Base-by-base conservation (phyloP, 805 yeast genomes). In the Kluyveromyces wickerhamii region DNA sequence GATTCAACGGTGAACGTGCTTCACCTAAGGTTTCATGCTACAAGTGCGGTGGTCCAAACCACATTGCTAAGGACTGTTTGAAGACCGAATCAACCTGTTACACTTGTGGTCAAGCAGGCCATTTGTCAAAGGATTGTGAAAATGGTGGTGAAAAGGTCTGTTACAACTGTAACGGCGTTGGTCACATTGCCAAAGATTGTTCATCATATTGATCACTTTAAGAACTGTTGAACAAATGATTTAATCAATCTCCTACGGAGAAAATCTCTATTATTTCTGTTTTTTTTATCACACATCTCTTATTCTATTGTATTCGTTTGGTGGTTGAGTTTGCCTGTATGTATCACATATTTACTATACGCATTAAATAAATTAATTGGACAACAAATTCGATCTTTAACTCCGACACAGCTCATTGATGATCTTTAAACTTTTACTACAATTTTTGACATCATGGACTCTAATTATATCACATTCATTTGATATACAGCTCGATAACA, bases 31-130 rank as follows among this genome's bases (percentile, higher is more conserved):
- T 54, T 35, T 73, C 84, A 39, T 84, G 95, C 65, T 82, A 80
- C 78, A 84, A 79, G 65, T 84, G 94, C 61, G 94, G 94, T 55
- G 92, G 89, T 45, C 87, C 92, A 57, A 84, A 84, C 76, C 95
- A 86, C 63, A 80, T 79, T 65, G 94, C 95, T 46, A 80, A 84
- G 67, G 94, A 85, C 62, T 85, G 95, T 65, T 80, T 77, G 60
- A 78, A 77, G 48, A 72, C 76, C 38, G 72, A 70, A 46, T 71
- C 77, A 57, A 84, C 84, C 65, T 87, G 96, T 66, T 88, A 85
- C 72, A 82, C 88, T 43, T 87, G 96, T 65, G 95, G 95, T 50
- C 77, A 79, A 62, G 67, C 74, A 43, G 96, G 96, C 38, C 96
- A 88, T 69, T 77, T 85, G 51, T 77, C 92, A 43, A 83, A 77